Evolutionary conservation across 2,329 filamentous ascomycete species (phyloP).

Genomic region (Furcasterigmium sp.): DNA sequence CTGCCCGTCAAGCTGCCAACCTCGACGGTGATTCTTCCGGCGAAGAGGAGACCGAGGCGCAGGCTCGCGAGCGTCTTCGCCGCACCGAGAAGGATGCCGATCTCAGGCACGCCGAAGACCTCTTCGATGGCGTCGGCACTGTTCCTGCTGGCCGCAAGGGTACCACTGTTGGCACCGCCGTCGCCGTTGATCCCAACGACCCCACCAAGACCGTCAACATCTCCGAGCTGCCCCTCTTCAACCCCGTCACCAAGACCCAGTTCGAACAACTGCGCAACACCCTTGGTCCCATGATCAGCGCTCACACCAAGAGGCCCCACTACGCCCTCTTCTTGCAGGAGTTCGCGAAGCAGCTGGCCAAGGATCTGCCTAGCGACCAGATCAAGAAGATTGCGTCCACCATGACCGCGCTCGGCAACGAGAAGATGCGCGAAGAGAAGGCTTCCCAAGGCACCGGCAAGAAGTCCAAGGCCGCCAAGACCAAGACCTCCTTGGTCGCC

Average conservation of each 20-base stretch:
- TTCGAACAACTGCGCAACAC: slow-evolving; percentile 76
- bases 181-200: slow-evolving; percentile 67
- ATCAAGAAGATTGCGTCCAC: slow-evolving; percentile 92
- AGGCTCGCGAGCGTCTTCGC: slow-evolving; percentile 68
- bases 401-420: slow-evolving; percentile 86
- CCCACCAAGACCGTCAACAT: slow-evolving; percentile 79
- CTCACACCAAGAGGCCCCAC: slow-evolving; percentile 80
- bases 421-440: slow-evolving; percentile 99
- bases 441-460: slow-evolving; percentile 87
- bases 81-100: slow-evolving; percentile 83
- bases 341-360: slow-evolving; percentile 79
- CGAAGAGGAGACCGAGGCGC: slow-evolving; percentile 69
- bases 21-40: slow-evolving; percentile 55
- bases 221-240: slow-evolving; percentile 75
- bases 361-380: slow-evolving; percentile 84
- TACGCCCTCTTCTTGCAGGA: slow-evolving; percentile 89
- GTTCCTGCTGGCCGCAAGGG: slow-evolving; percentile 61
- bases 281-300: slow-evolving; percentile 70
- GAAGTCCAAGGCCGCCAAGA: slow-evolving; percentile 96
- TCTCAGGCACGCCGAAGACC: slow-evolving; percentile 81
- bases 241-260: slow-evolving; percentile 79
- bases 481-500: slow-evolving; percentile 77
- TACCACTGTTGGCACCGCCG: slow-evolving; percentile 57
- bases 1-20: slow-evolving; percentile 45
- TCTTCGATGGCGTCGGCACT: slow-evolving; percentile 70